These are phyloP conservation scores for Elasticomyces elasticus DNA, from an alignment of 495 filamentous ascomycete genomes.

Conservation along the genomic window DNA sequence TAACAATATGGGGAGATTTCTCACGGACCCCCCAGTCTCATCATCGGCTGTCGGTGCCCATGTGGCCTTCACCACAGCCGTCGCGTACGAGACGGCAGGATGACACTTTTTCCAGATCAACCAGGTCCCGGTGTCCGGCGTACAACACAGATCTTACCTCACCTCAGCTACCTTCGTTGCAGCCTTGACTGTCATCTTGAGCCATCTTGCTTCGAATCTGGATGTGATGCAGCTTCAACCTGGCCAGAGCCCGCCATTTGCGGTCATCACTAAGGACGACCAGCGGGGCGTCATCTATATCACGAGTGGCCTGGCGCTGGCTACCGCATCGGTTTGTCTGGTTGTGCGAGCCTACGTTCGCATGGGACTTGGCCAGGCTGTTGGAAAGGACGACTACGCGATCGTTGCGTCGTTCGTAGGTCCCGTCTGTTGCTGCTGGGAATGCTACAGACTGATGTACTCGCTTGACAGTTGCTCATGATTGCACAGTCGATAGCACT, in stretches of 20 bases:
- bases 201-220: not conserved
- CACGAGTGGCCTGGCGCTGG: not conserved
- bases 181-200: not conserved
- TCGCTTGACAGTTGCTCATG: slow-evolving; percentile 2
- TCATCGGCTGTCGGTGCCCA: too few species aligned
- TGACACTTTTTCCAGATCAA: too few species aligned
- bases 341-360: slow-evolving; percentile 2
- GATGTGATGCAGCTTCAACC: too few species aligned
- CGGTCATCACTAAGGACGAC: slow-evolving; percentile 1
- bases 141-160: too few species aligned
- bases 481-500: not conserved
- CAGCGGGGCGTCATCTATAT: slow-evolving; percentile 1
- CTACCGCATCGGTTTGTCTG: not conserved
- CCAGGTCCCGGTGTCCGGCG: too few species aligned
- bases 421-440: too few species aligned
- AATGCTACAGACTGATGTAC: not conserved
- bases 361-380: not conserved
- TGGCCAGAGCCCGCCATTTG: not conserved
- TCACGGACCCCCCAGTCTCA: too few species aligned
- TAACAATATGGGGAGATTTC: too few species aligned
- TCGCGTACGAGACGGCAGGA: too few species aligned
- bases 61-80: too few species aligned
- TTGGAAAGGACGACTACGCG: not conserved
- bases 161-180: too few species aligned
- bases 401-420: not conserved